These are phyloP conservation scores for Flaveria ramosissima DNA, from an alignment of 129 eudicot species.

Conservation along the genomic window DNA sequence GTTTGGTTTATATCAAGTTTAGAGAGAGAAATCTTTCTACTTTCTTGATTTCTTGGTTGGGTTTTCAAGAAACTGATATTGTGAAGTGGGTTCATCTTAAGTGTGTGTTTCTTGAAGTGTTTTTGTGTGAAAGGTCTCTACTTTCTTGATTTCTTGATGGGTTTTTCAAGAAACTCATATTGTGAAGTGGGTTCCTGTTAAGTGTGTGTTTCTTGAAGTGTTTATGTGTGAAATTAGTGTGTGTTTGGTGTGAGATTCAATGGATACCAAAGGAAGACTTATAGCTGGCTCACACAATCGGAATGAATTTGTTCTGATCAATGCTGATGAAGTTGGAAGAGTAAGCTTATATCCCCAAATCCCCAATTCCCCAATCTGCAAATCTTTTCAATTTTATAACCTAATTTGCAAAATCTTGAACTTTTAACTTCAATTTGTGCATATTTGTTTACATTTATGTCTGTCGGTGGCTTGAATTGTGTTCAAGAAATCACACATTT, in stretches of 20 bases:
- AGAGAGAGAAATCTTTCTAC: constrained; percentile 21
- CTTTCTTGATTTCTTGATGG: constrained; percentile 18
- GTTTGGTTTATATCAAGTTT: constrained; percentile 37
- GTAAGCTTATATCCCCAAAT: constrained; percentile 46
- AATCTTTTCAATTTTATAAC: constrained; percentile 17
- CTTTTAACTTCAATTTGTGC: neutral
- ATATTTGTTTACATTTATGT: neutral
- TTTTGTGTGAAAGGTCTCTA: constrained; percentile 24
- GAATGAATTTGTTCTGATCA: constrained; percentile 93
- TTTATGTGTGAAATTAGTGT: constrained; percentile 27
- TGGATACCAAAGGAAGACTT: constrained; percentile 94
- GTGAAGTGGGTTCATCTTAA: constrained; percentile 29
- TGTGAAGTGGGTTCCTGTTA: constrained; percentile 27
- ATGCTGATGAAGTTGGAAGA: constrained; percentile 99
- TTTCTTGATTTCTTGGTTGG: constrained; percentile 19
- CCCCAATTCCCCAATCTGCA: constrained; percentile 7
- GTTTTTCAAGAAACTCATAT: too few relatives aligned
- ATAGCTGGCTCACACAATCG: constrained; percentile 95
- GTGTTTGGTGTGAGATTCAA: constrained; percentile 31
- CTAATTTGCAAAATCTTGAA: constrained; percentile 15
- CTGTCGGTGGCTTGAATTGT: constrained; percentile 30
- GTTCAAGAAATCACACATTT: neutral
- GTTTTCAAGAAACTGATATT: constrained; percentile 1
- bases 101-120: constrained; percentile 27
- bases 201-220: constrained; percentile 28